Evolutionary conservation across 352 stramenopile genomes (phyloP), one percentile per base, ranked within the genome.

Genomic region (Peronospora tabacina): DNA sequence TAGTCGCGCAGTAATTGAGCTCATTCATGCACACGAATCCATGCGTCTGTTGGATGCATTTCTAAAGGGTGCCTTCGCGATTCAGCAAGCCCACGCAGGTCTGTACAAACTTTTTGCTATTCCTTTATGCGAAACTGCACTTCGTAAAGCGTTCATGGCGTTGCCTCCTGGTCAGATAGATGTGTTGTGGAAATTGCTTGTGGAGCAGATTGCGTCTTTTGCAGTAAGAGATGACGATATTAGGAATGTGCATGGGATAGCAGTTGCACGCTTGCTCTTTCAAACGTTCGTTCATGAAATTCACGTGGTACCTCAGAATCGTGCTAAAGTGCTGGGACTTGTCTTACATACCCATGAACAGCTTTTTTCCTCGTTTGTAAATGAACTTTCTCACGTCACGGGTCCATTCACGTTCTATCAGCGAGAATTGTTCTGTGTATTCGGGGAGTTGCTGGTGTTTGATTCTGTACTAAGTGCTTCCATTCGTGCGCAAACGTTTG

Each of bases 11-110:
- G 52, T 90, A 34, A 66, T 77, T 11, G 63, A 81, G 24, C 52
- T 94, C 13, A 54, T 94, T 46, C 67, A 58, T 16, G 82, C 83
- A 5, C 90, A 88, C 61, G 75, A 90, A 47, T 90, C 81, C 0
- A 92, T 94, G 83, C 80, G 83, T 61, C 64, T 90, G 11, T 39
- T 94, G 12, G 77, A 92, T 46, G 51, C 56, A 19, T 79, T 91
- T 29, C 48, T 90, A 12, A 52, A 52, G 10, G 47, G 72, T 19
- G 40, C 19, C 33, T 81, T 67, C 58, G 52, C 59, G 49, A 67
- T 61, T 32, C 37, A 51, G 61, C 55, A n/a, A 41, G 45, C 43
- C 3, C 56, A 60, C 3, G 44, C 66, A 26, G 77, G 73, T 2
- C 46, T 94, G 7, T 79, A 81, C 36, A 47, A 49, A 0, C 52